These are phyloP conservation scores for Lizonia empirigonia DNA, from an alignment of 2,329 filamentous ascomycete species.

Conservation along the genomic window DNA sequence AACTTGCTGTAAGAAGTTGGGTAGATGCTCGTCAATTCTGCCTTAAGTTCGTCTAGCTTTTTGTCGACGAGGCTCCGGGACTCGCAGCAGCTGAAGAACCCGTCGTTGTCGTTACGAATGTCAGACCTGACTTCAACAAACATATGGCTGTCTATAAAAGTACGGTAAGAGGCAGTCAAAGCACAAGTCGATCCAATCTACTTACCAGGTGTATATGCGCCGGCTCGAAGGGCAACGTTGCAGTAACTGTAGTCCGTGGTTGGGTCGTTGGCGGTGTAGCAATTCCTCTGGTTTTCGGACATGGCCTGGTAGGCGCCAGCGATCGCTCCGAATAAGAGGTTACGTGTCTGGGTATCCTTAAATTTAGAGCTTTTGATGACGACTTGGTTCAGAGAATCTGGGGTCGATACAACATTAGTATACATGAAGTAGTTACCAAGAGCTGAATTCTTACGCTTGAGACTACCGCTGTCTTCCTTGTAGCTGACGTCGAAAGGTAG, in stretches of 20 bases:
- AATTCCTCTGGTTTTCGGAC: not conserved
- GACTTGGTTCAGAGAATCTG: not conserved
- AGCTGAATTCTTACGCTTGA: not conserved
- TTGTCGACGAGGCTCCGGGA: not conserved
- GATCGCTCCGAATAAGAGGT: constrained; percentile 1
- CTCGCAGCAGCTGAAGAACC: not conserved
- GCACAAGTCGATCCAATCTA: not conserved
- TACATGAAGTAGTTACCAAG: not conserved
- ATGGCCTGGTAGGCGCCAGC: not conserved
- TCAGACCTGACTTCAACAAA: not conserved
- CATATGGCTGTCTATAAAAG: not conserved
- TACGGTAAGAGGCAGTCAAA: not conserved
- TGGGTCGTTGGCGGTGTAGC: not conserved
- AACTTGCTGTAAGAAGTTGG: not conserved
- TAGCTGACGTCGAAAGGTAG: not conserved
- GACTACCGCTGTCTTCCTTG: not conserved
- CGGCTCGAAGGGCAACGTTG: not conserved
- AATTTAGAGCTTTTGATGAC: not conserved
- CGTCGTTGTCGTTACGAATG: not conserved
- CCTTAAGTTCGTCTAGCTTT: not conserved
- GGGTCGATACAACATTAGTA: not conserved
- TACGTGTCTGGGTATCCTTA: not conserved
- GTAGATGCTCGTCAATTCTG: constrained; percentile 2
- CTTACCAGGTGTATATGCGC: not conserved
- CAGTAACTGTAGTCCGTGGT: not conserved